A percentile compares a stretch with the other conserved stretches of the same genome.
These are phyloP conservation scores for Lactarius sp. DNA, from an alignment of 768 basidiomycete species.

Conservation along the genomic window DNA sequence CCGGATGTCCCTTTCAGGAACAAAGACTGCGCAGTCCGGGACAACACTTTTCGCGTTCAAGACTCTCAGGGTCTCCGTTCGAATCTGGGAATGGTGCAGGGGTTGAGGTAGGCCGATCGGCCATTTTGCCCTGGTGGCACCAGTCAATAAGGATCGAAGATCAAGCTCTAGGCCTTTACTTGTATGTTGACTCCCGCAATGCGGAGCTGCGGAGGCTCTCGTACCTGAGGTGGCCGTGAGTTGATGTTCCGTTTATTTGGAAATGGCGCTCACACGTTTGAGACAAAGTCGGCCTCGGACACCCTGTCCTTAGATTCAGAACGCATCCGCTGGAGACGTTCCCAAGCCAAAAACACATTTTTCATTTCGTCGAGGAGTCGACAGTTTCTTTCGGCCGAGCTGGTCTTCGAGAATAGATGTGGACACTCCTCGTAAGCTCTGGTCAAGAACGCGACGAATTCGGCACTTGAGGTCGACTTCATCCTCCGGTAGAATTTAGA, in stretches of 20 bases:
- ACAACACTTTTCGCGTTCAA: constrained; percentile 43
- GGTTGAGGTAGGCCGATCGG: constrained; percentile 47
- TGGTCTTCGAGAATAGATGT: constrained; percentile 37
- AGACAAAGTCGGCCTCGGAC: constrained; percentile 51
- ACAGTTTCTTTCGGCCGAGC: constrained; percentile 23
- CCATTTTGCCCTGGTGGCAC: constrained; percentile 42
- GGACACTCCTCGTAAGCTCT: constrained; percentile 36
- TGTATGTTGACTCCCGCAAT: constrained; percentile 38
- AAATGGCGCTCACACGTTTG: constrained; percentile 43
- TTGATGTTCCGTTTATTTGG: background rate
- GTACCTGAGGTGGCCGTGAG: constrained; percentile 35
- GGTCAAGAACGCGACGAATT: constrained; percentile 34
- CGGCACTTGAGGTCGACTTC: constrained; percentile 26
- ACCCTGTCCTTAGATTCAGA: constrained; percentile 40
- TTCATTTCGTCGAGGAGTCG: constrained; percentile 38
- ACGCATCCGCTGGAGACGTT: constrained; percentile 40
- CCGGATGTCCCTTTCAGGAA: constrained; percentile 38
- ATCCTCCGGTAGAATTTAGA: constrained; percentile 31
- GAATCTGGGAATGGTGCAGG: constrained; percentile 28
- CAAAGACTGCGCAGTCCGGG: constrained; percentile 48
- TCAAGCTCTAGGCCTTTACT: constrained; percentile 32
- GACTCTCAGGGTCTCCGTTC: constrained; percentile 35
- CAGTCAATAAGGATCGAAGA: constrained; percentile 11
- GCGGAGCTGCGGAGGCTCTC: constrained; percentile 46
- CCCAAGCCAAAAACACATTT: constrained; percentile 43